Evolutionary conservation across 345 rosid species (phyloP), one percentile per base, ranked within the genome.

Genomic region (Eucalyptus guilfoylei): DNA sequence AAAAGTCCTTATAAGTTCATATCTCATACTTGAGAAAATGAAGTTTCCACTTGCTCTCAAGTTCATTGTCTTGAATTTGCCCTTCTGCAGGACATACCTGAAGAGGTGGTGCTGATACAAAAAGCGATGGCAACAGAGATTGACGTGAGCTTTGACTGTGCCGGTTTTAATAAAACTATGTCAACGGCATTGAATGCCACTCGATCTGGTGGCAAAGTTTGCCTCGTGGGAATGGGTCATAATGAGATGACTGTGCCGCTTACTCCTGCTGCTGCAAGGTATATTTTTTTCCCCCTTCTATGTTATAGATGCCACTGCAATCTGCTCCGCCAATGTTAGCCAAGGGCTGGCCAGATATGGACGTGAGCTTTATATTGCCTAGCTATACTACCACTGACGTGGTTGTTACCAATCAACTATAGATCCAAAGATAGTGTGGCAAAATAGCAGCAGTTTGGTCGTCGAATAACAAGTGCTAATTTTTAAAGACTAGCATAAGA

Each of bases 251-350:
- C 96, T 62, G 94, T 97, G 19, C 98, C 96, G 23, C 96, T 96
- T 47, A 95, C 98, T 87, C 94, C 98, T 54, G 96, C 99, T 62
- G 99, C 99, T 64, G 97, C 97, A 89, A 97, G 99, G 99, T 96
- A 94, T 40, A 11, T 40, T 9, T 76, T 9, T 76, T 72, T 40
- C 7, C 42, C 83, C 45, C 47, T 76, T 6, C 30, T 23, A 76
- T 40, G 85, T 40, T 76, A 17, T 21, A 34, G 40, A 34, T 9
- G 81, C 81, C 85, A 12, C 47, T 21, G 85, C 85, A 76, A 40
- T 76, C 15, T 76, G 85, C 85, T 40, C 30, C 7, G 30, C 30
- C 47, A 40, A 40, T 76, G 85, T 76, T 40, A 76, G 85, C 85
- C 47, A 40, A 11, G 44, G 81, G 44, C 81, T 69, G 12, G 13